Conservation (phyloP, 2,329 filamentous ascomycete genomes). For the Pestalotiopsis sp. region DNA sequence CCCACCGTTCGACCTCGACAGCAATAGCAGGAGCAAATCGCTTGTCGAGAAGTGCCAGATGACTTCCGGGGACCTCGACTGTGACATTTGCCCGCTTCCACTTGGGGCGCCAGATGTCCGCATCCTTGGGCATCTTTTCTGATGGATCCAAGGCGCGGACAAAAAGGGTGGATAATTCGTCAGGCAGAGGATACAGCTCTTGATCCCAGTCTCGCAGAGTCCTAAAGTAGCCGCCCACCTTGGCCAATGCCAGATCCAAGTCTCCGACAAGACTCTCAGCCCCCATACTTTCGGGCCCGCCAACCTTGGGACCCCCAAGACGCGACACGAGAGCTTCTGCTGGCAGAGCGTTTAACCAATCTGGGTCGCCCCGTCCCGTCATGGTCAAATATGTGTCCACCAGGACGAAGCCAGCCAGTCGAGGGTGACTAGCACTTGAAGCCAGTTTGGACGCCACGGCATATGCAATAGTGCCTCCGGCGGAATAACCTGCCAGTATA, state of each 20-base stretch:
- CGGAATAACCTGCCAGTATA: conserved; percentile 10
- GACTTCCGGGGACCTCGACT: conserved; percentile 11
- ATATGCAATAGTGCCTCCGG: conserved; percentile 6
- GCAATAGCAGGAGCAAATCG: conserved; percentile 12
- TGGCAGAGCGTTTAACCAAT: conserved; percentile 8
- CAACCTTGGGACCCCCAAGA: conserved; percentile 3
- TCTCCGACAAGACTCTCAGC: conserved; percentile 11
- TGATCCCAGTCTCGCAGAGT: conserved; percentile 11
- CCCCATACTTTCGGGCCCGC: background rate
- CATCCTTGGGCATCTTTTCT: conserved; percentile 9
- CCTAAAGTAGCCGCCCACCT: conserved; percentile 13
- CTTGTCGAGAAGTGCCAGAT: conserved; percentile 13
- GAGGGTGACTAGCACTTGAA: background rate
- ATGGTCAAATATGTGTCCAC: conserved; percentile 11
- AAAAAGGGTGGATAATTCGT: conserved; percentile 5
- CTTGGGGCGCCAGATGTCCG: conserved; percentile 9
- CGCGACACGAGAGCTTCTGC: conserved; percentile 9
- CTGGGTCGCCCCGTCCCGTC: conserved; percentile 10
- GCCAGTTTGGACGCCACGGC: conserved; percentile 9
- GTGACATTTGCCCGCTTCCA: conserved; percentile 9
- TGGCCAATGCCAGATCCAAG: conserved; percentile 12
- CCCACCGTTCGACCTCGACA: conserved; percentile 10
- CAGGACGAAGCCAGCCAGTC: conserved; percentile 8
- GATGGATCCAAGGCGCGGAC: conserved; percentile 7
- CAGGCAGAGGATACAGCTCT: conserved; percentile 11